Percentiles rank a stretch among this genome's conserved stretches.
These are phyloP conservation scores for Psilocybe sp. DNA, from an alignment of 768 basidiomycete species.

Conservation along the genomic window DNA sequence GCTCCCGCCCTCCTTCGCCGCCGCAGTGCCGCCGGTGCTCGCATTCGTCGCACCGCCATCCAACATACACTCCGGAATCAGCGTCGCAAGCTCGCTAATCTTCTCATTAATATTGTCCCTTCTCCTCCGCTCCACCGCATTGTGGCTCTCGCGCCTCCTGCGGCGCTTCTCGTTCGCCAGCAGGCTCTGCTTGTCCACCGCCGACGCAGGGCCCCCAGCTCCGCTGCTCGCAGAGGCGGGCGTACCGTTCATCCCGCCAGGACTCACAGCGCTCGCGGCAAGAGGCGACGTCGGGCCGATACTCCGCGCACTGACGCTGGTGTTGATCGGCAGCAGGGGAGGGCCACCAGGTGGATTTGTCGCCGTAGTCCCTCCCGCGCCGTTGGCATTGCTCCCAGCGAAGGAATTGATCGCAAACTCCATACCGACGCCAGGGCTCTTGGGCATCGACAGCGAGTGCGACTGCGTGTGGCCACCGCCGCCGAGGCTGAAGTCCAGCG, in stretches of 20 bases:
- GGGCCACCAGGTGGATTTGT: not conserved
- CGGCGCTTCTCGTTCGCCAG: conserved; percentile 82
- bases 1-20: not conserved
- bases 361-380: not conserved
- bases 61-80: conserved; percentile 85
- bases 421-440: conserved; percentile 1
- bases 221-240: not conserved
- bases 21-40: not conserved
- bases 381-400: conserved; percentile 2
- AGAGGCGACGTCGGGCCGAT: not conserved
- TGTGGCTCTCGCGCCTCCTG: conserved; percentile 81
- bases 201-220: not conserved
- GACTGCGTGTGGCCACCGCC: not conserved
- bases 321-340: conserved; percentile 5
- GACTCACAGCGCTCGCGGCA: not conserved
- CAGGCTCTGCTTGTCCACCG: conserved; percentile 47
- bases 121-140: conserved; percentile 85
- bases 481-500: conserved; percentile 4
- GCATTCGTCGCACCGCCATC: conserved; percentile 34
- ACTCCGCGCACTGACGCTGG: conserved; percentile 6
- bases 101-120: conserved; percentile 96
- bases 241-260: not conserved
- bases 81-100: conserved; percentile 83
- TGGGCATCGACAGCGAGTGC: conserved; percentile 5
- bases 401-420: conserved; percentile 2